Percentiles rank a stretch among this genome's conserved stretches.
Evolutionary conservation across 306 rosid species (phyloP).

Genomic region (Casuarina glauca): DNA sequence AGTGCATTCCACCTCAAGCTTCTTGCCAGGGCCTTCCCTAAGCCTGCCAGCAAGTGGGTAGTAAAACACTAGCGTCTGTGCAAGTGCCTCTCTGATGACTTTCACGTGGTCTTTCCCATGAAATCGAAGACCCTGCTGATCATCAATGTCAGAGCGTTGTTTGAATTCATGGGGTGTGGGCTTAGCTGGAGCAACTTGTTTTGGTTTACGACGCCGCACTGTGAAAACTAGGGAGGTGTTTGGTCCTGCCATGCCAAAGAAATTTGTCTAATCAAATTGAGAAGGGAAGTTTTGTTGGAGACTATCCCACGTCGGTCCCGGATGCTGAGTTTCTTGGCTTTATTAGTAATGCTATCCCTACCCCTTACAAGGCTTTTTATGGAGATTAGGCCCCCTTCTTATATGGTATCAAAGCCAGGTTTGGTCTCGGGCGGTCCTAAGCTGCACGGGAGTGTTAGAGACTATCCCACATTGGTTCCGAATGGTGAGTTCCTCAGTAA

Average conservation of each 20-base stretch:
- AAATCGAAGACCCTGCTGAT: constrained; percentile 43
- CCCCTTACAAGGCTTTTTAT: no score
- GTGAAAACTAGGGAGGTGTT: constrained; percentile 23
- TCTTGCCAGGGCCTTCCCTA: constrained; percentile 33
- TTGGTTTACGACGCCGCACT: constrained; percentile 27
- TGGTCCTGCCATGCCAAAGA: background rate
- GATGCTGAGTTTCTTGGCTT: no score
- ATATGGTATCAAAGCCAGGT: no score
- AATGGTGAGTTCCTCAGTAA: no score
- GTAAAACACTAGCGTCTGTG: constrained; percentile 36
- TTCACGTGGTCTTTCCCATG: constrained; percentile 36
- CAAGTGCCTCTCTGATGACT: constrained; percentile 40
- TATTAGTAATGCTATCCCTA: no score
- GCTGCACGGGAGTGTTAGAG: no score
- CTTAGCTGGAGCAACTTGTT: constrained; percentile 34
- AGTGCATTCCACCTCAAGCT: constrained; percentile 9
- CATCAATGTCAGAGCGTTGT: constrained; percentile 43
- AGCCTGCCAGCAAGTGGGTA: constrained; percentile 48
- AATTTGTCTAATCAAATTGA: background rate
- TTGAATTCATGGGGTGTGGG: constrained; percentile 33
- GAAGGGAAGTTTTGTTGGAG: background rate
- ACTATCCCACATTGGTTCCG: no score
- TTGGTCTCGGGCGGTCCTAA: no score
- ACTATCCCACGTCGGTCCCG: no score
- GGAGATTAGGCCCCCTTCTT: no score